Conservation (phyloP, 2,329 filamentous ascomycete genomes). For the Diplodia corticola region DNA sequence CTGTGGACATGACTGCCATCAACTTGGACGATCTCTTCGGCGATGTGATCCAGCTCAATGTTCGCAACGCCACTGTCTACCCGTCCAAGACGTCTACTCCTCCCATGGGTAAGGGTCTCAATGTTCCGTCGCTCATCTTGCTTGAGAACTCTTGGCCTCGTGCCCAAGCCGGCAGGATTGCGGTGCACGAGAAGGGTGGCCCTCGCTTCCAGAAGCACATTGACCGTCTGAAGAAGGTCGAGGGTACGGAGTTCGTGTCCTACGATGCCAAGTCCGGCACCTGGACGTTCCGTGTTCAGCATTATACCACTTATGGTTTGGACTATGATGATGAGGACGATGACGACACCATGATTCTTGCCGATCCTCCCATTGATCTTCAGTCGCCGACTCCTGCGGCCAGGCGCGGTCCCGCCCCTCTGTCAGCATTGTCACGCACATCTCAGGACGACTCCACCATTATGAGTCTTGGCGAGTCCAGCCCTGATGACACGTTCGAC, state of each 20-base stretch:
- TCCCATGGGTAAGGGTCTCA: conserved; percentile 80
- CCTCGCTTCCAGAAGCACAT: conserved; percentile 77
- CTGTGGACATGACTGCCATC: conserved; percentile 76
- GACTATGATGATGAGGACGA: conserved; percentile 65
- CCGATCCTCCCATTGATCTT: conserved; percentile 32
- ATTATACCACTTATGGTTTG: conserved; percentile 94
- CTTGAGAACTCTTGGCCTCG: conserved; percentile 94
- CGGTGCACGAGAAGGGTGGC: conserved; percentile 38
- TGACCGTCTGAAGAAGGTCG: conserved; percentile 74
- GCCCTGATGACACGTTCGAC: conserved; percentile 57
- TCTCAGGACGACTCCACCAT: conserved; percentile 37
- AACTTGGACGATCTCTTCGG: conserved; percentile 78
- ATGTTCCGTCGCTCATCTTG: conserved; percentile 84
- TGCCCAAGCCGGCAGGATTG: conserved; percentile 48
- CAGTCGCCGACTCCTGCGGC: conserved; percentile 48
- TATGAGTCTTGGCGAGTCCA: conserved; percentile 44
- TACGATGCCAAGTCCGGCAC: conserved; percentile 79
- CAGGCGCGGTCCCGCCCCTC: conserved; percentile 33
- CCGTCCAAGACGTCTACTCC: conserved; percentile 69
- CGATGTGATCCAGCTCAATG: conserved; percentile 71
- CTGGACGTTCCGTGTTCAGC: conserved; percentile 92
- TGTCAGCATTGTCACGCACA: conserved; percentile 21
- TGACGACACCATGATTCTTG: conserved; percentile 49
- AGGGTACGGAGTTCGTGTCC: conserved; percentile 76
- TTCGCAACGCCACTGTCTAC: conserved; percentile 87